Base-by-base conservation (phyloP, 2,329 filamentous ascomycete genomes). In the Didymella lethalis region DNA sequence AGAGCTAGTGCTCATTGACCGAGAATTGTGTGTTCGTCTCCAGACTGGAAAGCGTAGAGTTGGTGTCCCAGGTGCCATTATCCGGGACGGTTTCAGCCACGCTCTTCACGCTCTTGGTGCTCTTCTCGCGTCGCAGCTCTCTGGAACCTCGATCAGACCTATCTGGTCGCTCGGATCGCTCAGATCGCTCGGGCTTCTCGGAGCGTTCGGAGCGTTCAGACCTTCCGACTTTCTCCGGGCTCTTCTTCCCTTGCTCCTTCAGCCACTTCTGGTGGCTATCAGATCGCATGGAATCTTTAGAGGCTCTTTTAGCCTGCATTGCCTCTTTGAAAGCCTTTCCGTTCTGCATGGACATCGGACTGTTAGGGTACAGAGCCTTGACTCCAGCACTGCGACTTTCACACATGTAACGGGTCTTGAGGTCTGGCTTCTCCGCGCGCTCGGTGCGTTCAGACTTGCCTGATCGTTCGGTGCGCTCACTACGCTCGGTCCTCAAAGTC, bases 311-410 rank as follows among this genome's bases (percentile, higher is more conserved):
- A 18, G 50, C 46, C 40, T 59, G 50, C 56, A 62, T 49, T 4
- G 64, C 66, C 26, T 63, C 62, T 40, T 63, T 65, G 34, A 66
- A 62, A 29, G 61, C 64, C 18, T 63, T 66, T 16, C 62, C 51
- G 32, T 53, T 66, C 46, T 65, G 59, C 11, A 66, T 66, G 2
- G 67, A 66, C 32, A 74, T 48, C 6, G 71, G 70, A 25, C 66
- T 66, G 52, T 74, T 73, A 4, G 75, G 73, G 56, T 78, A 78
- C 38, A 78, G 49, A 7, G 66, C 76, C 57, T 78, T 78, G 58
- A 78, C 70, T 2, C 74, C 76, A 14, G 76, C 76, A 47, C 76
- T 77, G 23, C 74, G 68, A 41, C 70, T 71, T 51, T 78, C 73
- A 55, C 70, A 73, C 65, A 71, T 61, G 51, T 76, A 75, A 26